Evolutionary conservation across 768 basidiomycete genomes (phyloP).

Genomic region (Termitomyces sp.): DNA sequence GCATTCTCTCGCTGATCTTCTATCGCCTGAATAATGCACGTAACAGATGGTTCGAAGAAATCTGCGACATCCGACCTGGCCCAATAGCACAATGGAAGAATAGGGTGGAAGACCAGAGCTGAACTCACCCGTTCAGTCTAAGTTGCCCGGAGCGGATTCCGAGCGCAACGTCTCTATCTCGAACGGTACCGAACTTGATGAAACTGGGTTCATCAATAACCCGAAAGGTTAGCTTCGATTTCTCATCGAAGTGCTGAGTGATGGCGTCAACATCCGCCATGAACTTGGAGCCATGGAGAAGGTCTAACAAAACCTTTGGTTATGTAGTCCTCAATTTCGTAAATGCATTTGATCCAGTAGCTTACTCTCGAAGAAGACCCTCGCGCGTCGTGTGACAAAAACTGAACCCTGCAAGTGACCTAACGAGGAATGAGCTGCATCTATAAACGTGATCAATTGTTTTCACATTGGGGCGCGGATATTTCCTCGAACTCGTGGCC

Average conservation of each 20-base stretch:
- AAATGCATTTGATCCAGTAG: not conserved
- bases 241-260: not conserved
- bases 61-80: not conserved
- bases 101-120: not conserved
- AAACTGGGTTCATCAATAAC: not conserved
- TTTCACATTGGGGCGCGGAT: not conserved
- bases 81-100: not conserved
- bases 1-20: not conserved
- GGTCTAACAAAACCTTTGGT: not conserved
- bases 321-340: not conserved
- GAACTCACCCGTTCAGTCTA: not conserved
- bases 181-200: not conserved
- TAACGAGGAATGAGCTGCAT: not conserved
- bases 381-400: not conserved
- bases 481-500: slow-evolving; percentile 4
- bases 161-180: not conserved
- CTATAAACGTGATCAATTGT: not conserved
- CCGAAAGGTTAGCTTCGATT: not conserved
- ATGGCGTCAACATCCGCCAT: not conserved
- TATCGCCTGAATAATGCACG: not conserved
- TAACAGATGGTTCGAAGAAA: not conserved
- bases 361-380: not conserved
- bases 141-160: slow-evolving; percentile 1
- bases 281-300: not conserved
- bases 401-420: slow-evolving; percentile 4